Evolutionary conservation across 306 rosid species (phyloP).

Genomic region (Trifolium fragiferum): DNA sequence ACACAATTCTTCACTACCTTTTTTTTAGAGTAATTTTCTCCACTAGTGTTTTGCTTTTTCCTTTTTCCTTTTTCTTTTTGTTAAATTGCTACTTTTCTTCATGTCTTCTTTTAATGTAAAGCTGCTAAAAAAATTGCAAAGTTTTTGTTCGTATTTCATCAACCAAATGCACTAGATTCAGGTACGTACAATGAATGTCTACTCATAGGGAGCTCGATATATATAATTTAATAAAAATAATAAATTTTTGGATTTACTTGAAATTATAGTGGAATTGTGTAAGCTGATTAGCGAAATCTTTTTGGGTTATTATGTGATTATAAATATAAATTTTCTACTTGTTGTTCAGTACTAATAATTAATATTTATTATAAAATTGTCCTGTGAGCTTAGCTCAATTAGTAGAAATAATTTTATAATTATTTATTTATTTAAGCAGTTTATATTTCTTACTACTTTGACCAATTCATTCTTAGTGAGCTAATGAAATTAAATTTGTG

Average conservation of each 20-base stretch:
- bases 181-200: constrained; percentile 9
- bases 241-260: neutral
- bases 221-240: neutral
- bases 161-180: neutral
- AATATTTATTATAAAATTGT: too few relatives aligned
- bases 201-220: neutral
- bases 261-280: too few relatives aligned
- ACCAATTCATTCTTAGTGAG: too few relatives aligned
- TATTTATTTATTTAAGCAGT: too few relatives aligned
- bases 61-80: constrained; percentile 10
- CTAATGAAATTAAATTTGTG: too few relatives aligned
- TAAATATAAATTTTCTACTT: too few relatives aligned
- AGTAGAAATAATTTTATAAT: too few relatives aligned
- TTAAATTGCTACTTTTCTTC: constrained; percentile 22
- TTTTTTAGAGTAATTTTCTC: constrained; percentile 30
- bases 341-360: too few relatives aligned
- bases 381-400: too few relatives aligned
- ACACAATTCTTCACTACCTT: constrained; percentile 2
- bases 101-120: constrained; percentile 32
- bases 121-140: neutral
- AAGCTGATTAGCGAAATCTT: too few relatives aligned
- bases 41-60: constrained; percentile 4
- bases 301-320: too few relatives aligned
- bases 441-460: too few relatives aligned
- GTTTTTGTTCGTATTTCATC: constrained; percentile 24